Evolutionary conservation across 352 stramenopile genomes (phyloP).

Genomic region (Paralagenidium karlingii): DNA sequence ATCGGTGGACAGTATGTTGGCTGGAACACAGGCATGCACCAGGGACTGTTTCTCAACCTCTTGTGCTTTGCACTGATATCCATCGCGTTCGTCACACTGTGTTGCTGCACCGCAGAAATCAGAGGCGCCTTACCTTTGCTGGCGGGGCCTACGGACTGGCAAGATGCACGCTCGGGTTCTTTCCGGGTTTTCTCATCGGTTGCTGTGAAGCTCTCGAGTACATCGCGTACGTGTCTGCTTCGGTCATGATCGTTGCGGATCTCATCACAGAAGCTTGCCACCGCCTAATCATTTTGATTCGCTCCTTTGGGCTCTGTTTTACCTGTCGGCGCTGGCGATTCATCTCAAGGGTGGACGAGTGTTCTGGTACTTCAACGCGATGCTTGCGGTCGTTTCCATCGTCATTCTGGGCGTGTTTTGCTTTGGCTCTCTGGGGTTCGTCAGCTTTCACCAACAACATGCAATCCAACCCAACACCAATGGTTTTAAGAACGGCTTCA

Average conservation of each 20-base stretch:
- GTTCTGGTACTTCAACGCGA: slow-evolving; percentile 14
- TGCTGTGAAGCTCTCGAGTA: slow-evolving; percentile 15
- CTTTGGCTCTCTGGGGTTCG: slow-evolving; percentile 8
- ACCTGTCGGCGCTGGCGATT: slow-evolving; percentile 7
- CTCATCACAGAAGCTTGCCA: slow-evolving; percentile 10
- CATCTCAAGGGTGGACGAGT: slow-evolving; percentile 9
- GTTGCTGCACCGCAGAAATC: slow-evolving; percentile 29
- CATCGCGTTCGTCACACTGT: slow-evolving; percentile 12
- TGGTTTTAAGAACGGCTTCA: slow-evolving; percentile 8
- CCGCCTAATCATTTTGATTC: slow-evolving; percentile 4
- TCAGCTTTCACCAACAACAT: slow-evolving; percentile 10
- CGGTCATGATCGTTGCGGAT: slow-evolving; percentile 10
- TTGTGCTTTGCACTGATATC: slow-evolving; percentile 11
- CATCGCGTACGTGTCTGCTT: slow-evolving; percentile 13
- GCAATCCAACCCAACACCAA: slow-evolving; percentile 3
- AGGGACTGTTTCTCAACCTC: slow-evolving; percentile 9
- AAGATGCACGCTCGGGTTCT: slow-evolving; percentile 14
- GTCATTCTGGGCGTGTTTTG: slow-evolving; percentile 9
- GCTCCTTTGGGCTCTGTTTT: slow-evolving; percentile 12
- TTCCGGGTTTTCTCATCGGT: slow-evolving; percentile 13
- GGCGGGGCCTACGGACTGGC: slow-evolving; percentile 16
- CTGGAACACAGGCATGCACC: slow-evolving; percentile 15
- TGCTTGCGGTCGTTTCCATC: slow-evolving; percentile 7
- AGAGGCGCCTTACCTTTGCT: slow-evolving; percentile 12
- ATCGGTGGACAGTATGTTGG: slow-evolving; percentile 17